These are phyloP conservation scores for Ganoderma multipileum DNA, from an alignment of 1,284 basidiomycete species.

Conservation along the genomic window DNA sequence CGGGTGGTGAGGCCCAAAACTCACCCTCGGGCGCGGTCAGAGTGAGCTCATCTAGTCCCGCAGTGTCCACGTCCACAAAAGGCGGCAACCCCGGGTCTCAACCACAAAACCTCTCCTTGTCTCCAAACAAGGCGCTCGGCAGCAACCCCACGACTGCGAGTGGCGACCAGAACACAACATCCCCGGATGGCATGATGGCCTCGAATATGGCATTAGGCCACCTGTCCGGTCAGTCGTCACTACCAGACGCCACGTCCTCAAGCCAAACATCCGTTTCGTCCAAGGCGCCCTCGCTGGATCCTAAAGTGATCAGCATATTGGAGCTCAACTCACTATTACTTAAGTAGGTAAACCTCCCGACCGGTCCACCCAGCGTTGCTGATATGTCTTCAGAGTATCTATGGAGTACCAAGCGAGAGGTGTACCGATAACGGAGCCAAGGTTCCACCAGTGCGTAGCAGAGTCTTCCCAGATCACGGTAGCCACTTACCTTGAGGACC, in stretches of 20 bases:
- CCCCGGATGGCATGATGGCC: conserved; percentile 2
- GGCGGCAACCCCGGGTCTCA: neutral
- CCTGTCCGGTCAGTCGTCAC: conserved; percentile 4
- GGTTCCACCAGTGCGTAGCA: conserved; percentile 62
- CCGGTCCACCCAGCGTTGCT: neutral
- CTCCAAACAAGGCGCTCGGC: conserved; percentile 6
- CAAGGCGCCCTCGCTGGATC: conserved; percentile 40
- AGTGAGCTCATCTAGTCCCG: neutral
- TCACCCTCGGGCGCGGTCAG: neutral
- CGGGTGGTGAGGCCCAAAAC: conserved; percentile 9
- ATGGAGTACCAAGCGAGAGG: conserved; percentile 63
- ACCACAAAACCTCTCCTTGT: conserved; percentile 10
- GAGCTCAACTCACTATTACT: conserved; percentile 72
- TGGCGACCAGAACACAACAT: conserved; percentile 7
- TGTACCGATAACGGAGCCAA: conserved; percentile 53
- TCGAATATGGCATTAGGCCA: conserved; percentile 4
- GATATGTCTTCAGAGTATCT: conserved; percentile 29
- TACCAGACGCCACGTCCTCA: conserved; percentile 21
- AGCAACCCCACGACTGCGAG: neutral
- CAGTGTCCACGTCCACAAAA: conserved; percentile 13
- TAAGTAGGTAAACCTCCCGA: conserved; percentile 50
- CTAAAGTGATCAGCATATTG: conserved; percentile 64
- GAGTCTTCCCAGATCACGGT: conserved; percentile 1
- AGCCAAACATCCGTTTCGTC: conserved; percentile 21
- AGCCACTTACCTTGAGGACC: conserved; percentile 15